A percentile compares a stretch with the other conserved stretches of the same genome.
Conservation (phyloP, 148 eudicot genomes). For the Persicaria tinctoria region DNA sequence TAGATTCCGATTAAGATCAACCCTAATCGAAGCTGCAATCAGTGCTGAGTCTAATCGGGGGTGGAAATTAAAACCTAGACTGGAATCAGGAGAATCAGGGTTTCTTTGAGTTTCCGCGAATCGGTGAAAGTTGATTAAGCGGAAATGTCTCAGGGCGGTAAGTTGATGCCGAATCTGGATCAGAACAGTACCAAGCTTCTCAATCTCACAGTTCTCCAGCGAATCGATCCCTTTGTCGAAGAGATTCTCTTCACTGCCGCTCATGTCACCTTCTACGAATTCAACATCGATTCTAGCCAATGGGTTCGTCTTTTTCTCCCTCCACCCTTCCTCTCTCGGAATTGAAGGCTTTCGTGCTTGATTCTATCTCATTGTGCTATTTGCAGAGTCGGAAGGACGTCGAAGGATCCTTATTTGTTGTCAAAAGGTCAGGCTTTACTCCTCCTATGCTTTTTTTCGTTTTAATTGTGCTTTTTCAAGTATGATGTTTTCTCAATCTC, state of each 20-base stretch:
- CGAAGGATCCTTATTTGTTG: conserved; percentile 75
- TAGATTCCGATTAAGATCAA: not conserved
- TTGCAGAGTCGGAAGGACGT: conserved; percentile 87
- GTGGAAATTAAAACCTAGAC: not conserved
- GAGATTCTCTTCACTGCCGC: conserved; percentile 91
- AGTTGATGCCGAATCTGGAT: conserved; percentile 84
- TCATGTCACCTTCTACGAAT: conserved; percentile 87
- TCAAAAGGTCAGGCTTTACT: conserved; percentile 39
- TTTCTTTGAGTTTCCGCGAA: not conserved
- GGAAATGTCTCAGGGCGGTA: conserved; percentile 59
- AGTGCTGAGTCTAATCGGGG: not conserved
- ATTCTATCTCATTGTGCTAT: conserved; percentile 4
- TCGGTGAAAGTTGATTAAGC: not conserved
- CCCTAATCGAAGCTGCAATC: conserved; percentile 1
- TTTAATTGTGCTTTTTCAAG: not conserved
- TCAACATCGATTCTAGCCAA: conserved; percentile 76
- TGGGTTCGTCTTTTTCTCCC: conserved; percentile 46
- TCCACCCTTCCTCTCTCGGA: not conserved
- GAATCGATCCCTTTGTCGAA: conserved; percentile 76
- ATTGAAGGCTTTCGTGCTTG: conserved; percentile 6
- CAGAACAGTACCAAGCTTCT: conserved; percentile 69
- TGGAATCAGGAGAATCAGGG: conserved; percentile 1
- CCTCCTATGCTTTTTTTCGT: not conserved
- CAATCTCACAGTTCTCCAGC: conserved; percentile 79
- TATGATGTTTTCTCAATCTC: not conserved